Base-by-base conservation (phyloP, 495 filamentous ascomycete species). In the Neurospora discreta region DNA sequence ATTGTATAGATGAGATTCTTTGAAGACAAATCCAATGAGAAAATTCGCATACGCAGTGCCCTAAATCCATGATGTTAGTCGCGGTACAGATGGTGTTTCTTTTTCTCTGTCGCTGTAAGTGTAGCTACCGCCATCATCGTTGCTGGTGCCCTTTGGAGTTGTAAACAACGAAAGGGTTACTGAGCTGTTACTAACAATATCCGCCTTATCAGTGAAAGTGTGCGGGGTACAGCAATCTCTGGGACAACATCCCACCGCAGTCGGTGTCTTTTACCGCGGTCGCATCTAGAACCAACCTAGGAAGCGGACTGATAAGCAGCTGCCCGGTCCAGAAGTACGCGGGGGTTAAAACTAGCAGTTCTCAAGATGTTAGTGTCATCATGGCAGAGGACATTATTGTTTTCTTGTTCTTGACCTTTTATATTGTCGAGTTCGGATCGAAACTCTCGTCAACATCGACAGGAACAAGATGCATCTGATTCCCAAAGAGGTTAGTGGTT, bases 401-500 rank as follows among this genome's bases (percentile, higher is more conserved):
- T 9, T 13, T 33, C 23, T 15, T 30, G 33, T 58, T 36, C 46
- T 9, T 65, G 52, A 65, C 30, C 26, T 65, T 7, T 8, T 7
- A 33, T 26, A 0, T 65, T 65, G 52, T 33, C 52, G 30, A 65
- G 5, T 1, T 65, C 16, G 26, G 26, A 65, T 65, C 52, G 6
- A 36, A 65, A 33, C 52, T 33, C 26, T 65, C 52, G 13, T 65
- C 52, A 65, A 65, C 52, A 65, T 33, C 52, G 2, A 26, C 26
- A 33, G 26, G 26, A 65, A 65, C 39, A 79, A 71, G 39, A 96
- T 97, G 93, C 91, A 94, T 87, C 88, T 97, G 68, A 85, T 93
- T 73, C 93, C 93, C 2, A 92, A 90, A 84, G 93, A 97, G 89
- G 93, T 94, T 80, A 75, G 86, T 85, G 44, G 41, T 72, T 73